phyloP scores from a whole-genome alignment of 73 alveolate species.

The Paramecium sexaurelia region DNA sequence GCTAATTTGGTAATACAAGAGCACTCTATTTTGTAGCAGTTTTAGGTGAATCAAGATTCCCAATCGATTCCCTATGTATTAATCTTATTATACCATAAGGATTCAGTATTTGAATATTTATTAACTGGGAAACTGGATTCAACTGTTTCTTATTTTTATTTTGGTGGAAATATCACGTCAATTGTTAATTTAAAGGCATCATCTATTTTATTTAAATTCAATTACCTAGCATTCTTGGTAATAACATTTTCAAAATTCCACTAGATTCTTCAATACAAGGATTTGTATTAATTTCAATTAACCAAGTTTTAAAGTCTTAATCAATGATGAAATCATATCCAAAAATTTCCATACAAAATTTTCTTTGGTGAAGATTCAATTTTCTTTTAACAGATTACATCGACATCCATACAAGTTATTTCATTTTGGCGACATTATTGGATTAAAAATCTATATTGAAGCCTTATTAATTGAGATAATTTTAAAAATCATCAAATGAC shows the following conservation, averaged over 20 bases:
- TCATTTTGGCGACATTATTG: slow-evolving; percentile 76
- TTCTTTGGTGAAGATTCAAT: slow-evolving; percentile 73
- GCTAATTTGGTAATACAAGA: not conserved
- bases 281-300: slow-evolving; percentile 94
- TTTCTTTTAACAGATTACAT: slow-evolving; percentile 71
- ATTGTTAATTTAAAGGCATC: slow-evolving; percentile 78
- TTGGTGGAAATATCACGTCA: slow-evolving; percentile 70
- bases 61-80: slow-evolving; percentile 17
- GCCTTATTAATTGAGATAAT: slow-evolving; percentile 68
- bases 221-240: slow-evolving; percentile 92
- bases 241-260: slow-evolving; percentile 76
- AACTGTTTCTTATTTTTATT: not conserved
- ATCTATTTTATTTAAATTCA: not conserved
- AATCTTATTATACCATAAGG: not conserved
- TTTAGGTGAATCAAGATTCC: slow-evolving; percentile 34
- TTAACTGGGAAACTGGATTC: not conserved
- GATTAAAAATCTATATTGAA: slow-evolving; percentile 74
- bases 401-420: slow-evolving; percentile 78
- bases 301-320: slow-evolving; percentile 84
- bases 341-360: slow-evolving; percentile 88
- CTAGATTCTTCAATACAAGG: slow-evolving; percentile 93
- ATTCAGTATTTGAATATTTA: slow-evolving; percentile 25
- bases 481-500: slow-evolving; percentile 77
- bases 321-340: slow-evolving; percentile 94
- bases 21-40: not conserved